These are phyloP conservation scores for Laetiporus sulphureus DNA, from an alignment of 1,284 basidiomycete genomes.

Conservation along the genomic window DNA sequence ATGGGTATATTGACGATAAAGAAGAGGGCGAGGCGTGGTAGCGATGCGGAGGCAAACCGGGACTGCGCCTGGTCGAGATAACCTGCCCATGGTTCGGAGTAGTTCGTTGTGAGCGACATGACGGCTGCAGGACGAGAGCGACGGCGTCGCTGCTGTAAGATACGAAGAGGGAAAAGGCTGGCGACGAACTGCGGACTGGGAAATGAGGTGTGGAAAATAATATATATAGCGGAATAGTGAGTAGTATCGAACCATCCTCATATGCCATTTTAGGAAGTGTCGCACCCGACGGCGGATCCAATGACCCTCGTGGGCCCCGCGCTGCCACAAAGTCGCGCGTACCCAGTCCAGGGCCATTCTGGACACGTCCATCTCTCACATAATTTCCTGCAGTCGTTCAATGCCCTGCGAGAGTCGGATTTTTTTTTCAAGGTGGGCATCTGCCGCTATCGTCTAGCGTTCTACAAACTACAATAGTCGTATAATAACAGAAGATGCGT, in stretches of 20 bases:
- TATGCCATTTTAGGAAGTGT: conserved; percentile 5
- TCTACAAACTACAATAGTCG: too few species aligned
- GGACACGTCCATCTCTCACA: too few species aligned
- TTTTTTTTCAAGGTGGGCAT: too few species aligned
- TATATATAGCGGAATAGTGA: conserved; percentile 2
- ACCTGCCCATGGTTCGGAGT: conserved; percentile 39
- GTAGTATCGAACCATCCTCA: conserved; percentile 8
- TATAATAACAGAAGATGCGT: too few species aligned
- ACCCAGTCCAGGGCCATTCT: too few species aligned
- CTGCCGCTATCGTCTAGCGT: too few species aligned
- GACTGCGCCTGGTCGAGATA: conserved; percentile 38
- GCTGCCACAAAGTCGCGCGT: too few species aligned
- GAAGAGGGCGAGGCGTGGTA: conserved; percentile 23
- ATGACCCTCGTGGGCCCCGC: too few species aligned
- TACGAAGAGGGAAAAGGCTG: background rate
- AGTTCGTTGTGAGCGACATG: conserved; percentile 36
- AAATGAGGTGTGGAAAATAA: background rate
- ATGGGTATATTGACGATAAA: conserved; percentile 36
- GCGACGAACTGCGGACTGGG: conserved; percentile 1
- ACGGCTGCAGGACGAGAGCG: background rate
- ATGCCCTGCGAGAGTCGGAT: too few species aligned
- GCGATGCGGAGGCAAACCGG: conserved; percentile 20
- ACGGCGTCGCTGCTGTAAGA: background rate
- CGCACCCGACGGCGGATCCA: too few species aligned
- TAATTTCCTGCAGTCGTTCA: too few species aligned